Base-by-base conservation (phyloP, 768 basidiomycete species). In the Agaricus bisporus region DNA sequence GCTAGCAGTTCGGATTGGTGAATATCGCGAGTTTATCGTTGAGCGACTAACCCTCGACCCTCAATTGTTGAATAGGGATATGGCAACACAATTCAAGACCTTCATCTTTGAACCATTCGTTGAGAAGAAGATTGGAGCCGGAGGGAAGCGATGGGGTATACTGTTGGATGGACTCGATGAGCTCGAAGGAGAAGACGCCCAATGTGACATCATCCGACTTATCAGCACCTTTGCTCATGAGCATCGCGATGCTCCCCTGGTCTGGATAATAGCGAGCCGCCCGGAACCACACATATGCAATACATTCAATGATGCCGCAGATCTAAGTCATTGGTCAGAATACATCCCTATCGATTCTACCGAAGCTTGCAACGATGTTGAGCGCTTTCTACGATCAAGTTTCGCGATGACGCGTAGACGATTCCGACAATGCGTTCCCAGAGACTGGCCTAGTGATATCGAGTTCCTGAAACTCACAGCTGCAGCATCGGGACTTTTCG, bases 121-220 rank as follows among this genome's bases (percentile, higher is more conserved):
- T 5, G 10, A 6, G 10, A 15, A 29, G 26, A 1, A 14, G n/a
- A 14, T 51, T 11, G 41, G 17, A 14, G 11, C 10, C 4, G 49
- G 10, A 3, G n/a, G 7, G 1, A n/a, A 43, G 4, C 9, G 22
- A 12, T 18, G 25, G 15, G 41, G n/a, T 6, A 20, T 51, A 10
- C 12, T 51, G 11, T 5, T 51, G 26, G 49, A 51, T 20, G 49
- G 49, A 1, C 28, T 51, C 12, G 49, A 51, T 20, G 41, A 51
- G 15, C 32, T 39, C 17, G 41, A 51, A 3, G 49, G 49, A 15
- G 20, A 49, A 14, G 41, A 14, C 4, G 26, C 25, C 1, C 49
- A 43, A 1, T 12, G 28, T 5, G 26, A 32, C 4, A 29, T 51
- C n/a, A 35, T 51, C 18, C 41, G 12, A 6, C 49, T 51, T 5